phyloP scores from a whole-genome alignment of 306 rosid genomes.

The Quercus wislizeni region DNA sequence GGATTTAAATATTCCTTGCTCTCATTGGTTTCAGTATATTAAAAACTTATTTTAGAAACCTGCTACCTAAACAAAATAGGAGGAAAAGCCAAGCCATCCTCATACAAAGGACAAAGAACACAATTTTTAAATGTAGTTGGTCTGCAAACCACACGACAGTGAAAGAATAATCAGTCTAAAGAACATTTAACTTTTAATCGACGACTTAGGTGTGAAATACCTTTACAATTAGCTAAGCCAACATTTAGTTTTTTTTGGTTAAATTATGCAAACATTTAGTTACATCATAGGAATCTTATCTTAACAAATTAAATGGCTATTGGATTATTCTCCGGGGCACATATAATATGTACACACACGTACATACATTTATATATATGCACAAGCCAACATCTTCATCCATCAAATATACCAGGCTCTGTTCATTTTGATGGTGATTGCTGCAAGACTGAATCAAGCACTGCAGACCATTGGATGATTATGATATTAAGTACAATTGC shows the following conservation, averaged over 20 bases:
- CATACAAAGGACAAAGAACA: not conserved
- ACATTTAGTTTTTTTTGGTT: not conserved
- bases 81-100: not conserved
- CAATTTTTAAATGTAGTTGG: not conserved
- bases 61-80: not conserved
- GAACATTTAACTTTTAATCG: not conserved
- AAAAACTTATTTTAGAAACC: not conserved
- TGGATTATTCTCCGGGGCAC: not conserved
- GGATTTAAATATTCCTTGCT: not conserved
- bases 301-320: not conserved
- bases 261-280: too few relatives aligned
- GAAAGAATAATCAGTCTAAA: not conserved
- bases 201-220: not conserved
- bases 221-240: not conserved
- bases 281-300: too few relatives aligned
- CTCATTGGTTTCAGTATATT: not conserved
- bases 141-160: not conserved
- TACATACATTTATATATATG: not conserved
- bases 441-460: constrained; percentile 12
- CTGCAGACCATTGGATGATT: constrained; percentile 8
- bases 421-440: not conserved
- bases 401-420: not conserved
- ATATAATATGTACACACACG: not conserved
- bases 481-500: constrained; percentile 21
- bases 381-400: not conserved